Evolutionary conservation across 331 rosid species (phyloP).

Genomic region (Acacia pycnantha): DNA sequence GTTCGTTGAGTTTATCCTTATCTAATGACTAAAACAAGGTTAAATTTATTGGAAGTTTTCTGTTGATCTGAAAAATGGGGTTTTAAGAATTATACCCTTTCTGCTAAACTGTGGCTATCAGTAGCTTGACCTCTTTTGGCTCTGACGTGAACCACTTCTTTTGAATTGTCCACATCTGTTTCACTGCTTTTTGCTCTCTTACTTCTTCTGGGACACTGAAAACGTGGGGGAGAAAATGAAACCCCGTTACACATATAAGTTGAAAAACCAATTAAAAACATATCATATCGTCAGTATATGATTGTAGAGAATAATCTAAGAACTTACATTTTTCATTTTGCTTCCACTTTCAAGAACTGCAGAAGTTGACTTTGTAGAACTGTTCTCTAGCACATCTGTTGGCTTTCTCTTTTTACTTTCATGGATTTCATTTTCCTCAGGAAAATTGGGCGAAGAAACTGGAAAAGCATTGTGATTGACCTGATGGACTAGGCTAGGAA

Average conservation of each 20-base stretch:
- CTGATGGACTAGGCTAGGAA: conserved; percentile 31
- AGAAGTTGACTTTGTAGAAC: conserved; percentile 58
- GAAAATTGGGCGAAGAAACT: conserved; percentile 8
- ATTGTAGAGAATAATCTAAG: neutral
- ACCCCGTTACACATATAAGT: neutral
- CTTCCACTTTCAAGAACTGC: conserved; percentile 45
- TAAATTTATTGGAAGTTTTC: neutral
- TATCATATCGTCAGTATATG: neutral
- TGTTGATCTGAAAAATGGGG: conserved; percentile 2
- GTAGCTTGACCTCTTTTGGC: conserved; percentile 94
- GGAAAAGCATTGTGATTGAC: conserved; percentile 29
- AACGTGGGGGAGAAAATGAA: neutral
- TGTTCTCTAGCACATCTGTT: conserved; percentile 35
- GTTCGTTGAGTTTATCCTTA: neutral
- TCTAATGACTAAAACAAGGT: neutral
- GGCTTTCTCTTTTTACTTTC: conserved; percentile 55
- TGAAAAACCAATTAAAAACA: neutral
- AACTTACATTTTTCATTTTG: conserved; percentile 45
- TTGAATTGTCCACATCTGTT: conserved; percentile 50
- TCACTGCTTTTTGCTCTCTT: conserved; percentile 50
- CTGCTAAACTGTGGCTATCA: conserved; percentile 87
- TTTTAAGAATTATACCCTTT: conserved; percentile 58
- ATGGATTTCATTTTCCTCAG: conserved; percentile 34
- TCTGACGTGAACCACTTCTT: conserved; percentile 84
- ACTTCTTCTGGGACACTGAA: conserved; percentile 56